These are phyloP conservation scores for Sporothrix protearum DNA, from an alignment of 2,329 filamentous ascomycete genomes.

Conservation along the genomic window DNA sequence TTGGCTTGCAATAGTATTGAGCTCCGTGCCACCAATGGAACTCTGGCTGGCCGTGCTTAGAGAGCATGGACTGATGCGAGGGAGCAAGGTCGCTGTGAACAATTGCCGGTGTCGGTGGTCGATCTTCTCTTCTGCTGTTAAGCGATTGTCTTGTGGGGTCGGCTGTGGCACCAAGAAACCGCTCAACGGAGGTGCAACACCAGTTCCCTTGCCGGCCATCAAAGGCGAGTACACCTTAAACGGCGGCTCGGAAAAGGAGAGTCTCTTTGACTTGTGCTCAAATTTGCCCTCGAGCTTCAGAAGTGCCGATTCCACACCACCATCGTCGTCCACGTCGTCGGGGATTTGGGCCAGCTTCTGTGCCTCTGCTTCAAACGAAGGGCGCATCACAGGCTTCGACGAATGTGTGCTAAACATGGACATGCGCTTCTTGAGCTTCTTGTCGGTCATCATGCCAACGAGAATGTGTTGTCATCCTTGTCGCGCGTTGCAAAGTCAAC, in stretches of 20 bases:
- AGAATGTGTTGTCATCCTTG: constrained; percentile 50
- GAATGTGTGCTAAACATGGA: constrained; percentile 61
- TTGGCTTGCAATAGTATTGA: neutral
- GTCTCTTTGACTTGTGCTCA: constrained; percentile 49
- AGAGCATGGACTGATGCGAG: neutral
- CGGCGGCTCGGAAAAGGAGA: constrained; percentile 35
- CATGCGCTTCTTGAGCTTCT: constrained; percentile 44
- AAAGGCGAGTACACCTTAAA: neutral
- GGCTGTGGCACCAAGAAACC: constrained; percentile 2
- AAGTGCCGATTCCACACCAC: constrained; percentile 87
- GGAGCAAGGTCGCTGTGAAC: constrained; percentile 34
- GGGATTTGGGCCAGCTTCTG: constrained; percentile 83
- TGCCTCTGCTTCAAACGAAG: constrained; percentile 85
- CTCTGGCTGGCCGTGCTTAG: constrained; percentile 5
- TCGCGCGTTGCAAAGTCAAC: constrained; percentile 39
- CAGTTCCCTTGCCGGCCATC: neutral
- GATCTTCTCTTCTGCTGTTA: constrained; percentile 40
- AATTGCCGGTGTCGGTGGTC: constrained; percentile 47
- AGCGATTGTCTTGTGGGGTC: constrained; percentile 26
- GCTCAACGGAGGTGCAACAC: constrained; percentile 9
- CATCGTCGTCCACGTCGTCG: constrained; percentile 73
- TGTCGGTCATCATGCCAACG: constrained; percentile 55
- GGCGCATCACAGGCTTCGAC: constrained; percentile 60
- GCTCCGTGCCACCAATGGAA: neutral
- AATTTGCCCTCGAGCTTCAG: constrained; percentile 89